Conservation (phyloP, 139 green algal species). For the Chloropicon primus region DNA sequence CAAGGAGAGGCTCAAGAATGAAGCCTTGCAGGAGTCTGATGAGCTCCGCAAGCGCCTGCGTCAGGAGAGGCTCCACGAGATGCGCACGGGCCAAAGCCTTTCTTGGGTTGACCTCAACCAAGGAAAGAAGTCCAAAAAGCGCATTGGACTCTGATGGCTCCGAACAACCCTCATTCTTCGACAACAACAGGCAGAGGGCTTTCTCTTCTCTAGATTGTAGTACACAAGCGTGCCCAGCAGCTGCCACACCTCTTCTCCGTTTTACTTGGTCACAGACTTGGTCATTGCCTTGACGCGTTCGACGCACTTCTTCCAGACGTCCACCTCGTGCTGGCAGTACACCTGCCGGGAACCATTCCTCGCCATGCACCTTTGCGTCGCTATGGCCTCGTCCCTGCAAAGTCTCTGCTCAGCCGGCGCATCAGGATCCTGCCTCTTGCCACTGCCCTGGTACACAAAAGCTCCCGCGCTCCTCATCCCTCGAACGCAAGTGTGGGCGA, state of each 20-base stretch:
- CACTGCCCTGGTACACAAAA: background rate
- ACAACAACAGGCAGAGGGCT: background rate
- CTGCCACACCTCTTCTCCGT: background rate
- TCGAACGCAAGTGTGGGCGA: background rate
- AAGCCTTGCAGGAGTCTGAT: constrained; percentile 25
- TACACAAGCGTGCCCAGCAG: background rate
- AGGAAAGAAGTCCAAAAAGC: background rate
- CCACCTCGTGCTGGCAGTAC: background rate
- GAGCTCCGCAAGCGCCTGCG: constrained; percentile 25
- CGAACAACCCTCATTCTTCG: background rate
- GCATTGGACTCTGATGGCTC: background rate
- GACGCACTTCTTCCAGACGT: background rate
- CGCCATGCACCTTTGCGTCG: background rate
- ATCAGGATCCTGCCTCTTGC: background rate
- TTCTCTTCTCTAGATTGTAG: background rate
- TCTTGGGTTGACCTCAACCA: constrained; percentile 14
- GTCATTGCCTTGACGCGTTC: background rate
- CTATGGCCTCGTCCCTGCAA: background rate
- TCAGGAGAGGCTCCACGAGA: constrained; percentile 29
- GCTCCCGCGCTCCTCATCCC: background rate
- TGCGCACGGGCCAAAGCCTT: constrained; percentile 18
- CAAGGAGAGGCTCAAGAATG: background rate
- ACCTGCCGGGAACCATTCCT: background rate
- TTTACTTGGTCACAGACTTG: too few species aligned
- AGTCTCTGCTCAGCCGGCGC: background rate